A percentile compares a stretch with the other conserved stretches of the same genome.
phyloP scores from a whole-genome alignment of 164 flowering plant genomes.

The Magnolia changhungtana region DNA sequence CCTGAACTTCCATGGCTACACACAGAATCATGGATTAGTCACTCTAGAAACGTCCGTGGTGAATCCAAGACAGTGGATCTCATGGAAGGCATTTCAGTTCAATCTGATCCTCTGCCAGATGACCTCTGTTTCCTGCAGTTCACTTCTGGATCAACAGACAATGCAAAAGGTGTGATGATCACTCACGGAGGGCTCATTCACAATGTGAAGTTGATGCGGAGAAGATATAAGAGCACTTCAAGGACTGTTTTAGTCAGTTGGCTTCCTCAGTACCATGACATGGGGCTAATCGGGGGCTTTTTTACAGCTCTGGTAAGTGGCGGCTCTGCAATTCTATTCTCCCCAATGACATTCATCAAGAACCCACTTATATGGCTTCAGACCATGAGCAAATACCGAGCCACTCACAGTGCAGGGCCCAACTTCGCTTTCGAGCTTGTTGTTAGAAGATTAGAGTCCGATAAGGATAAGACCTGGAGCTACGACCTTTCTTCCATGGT shows the following conservation, averaged over 20 bases:
- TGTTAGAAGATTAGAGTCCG: conserved; percentile 52
- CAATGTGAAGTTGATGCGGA: conserved; percentile 72
- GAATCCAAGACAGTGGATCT: conserved; percentile 4
- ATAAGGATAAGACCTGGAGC: conserved; percentile 31
- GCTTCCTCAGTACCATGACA: conserved; percentile 92
- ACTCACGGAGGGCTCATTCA: conserved; percentile 81
- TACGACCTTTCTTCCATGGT: conserved; percentile 69
- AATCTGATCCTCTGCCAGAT: conserved; percentile 37
- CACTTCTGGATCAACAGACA: conserved; percentile 85
- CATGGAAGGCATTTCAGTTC: background rate
- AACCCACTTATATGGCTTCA: conserved; percentile 79
- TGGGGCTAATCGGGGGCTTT: conserved; percentile 84
- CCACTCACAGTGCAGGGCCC: conserved; percentile 82
- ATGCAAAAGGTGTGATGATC: conserved; percentile 88
- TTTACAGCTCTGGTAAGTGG: conserved; percentile 74
- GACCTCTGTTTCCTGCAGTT: conserved; percentile 74
- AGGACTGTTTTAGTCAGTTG: conserved; percentile 71
- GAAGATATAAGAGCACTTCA: conserved; percentile 66
- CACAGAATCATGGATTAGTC: conserved; percentile 67
- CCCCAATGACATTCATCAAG: conserved; percentile 72
- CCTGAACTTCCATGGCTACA: conserved; percentile 81
- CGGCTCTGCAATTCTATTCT: conserved; percentile 64
- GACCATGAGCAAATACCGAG: conserved; percentile 53
- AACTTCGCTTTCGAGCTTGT: conserved; percentile 77
- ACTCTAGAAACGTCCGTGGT: conserved; percentile 23